phyloP scores from a whole-genome alignment of 2,329 filamentous ascomycete genomes.

The Byssothecium circinans region DNA sequence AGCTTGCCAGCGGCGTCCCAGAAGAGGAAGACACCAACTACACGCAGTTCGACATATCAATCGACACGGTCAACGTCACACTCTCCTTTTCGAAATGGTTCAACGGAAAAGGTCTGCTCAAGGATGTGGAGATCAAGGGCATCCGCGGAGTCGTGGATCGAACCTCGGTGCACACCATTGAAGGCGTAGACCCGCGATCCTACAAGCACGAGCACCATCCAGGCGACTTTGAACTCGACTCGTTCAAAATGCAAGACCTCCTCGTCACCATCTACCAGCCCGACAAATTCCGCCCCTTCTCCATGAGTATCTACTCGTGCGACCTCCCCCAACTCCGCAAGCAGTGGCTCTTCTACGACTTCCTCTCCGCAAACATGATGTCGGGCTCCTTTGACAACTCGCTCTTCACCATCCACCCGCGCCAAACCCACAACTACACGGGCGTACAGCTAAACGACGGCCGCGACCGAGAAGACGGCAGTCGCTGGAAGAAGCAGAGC shows the following conservation, averaged over 20 bases:
- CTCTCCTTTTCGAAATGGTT: slow-evolving; percentile 99
- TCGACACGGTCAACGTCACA: slow-evolving; percentile 94
- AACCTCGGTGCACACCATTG: slow-evolving; percentile 74
- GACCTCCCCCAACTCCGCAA: slow-evolving; percentile 91
- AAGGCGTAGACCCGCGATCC: slow-evolving; percentile 76
- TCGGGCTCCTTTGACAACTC: slow-evolving; percentile 95
- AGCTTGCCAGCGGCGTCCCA: slow-evolving; percentile 43
- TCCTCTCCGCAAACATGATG: slow-evolving; percentile 92
- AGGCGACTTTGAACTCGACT: slow-evolving; percentile 95
- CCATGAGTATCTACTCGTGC: slow-evolving; percentile 93
- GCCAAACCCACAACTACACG: slow-evolving; percentile 80
- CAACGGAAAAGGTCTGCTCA: slow-evolving; percentile 89
- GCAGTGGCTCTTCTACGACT: slow-evolving; percentile 98
- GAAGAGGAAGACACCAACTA: slow-evolving; percentile 89
- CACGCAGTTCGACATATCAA: slow-evolving; percentile 93
- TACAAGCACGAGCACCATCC: slow-evolving; percentile 86
- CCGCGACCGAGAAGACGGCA: slow-evolving; percentile 62
- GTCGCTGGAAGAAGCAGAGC: slow-evolving; percentile 93
- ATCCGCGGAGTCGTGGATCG: slow-evolving; percentile 91
- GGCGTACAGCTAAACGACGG: slow-evolving; percentile 62
- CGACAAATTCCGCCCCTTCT: slow-evolving; percentile 86
- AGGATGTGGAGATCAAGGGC: slow-evolving; percentile 91
- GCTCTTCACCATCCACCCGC: slow-evolving; percentile 93
- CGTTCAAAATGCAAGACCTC: slow-evolving; percentile 93
- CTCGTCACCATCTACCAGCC: slow-evolving; percentile 91